Base-by-base conservation (phyloP, 2,329 filamentous ascomycete species). In the Hymenoscyphus fructigenus region DNA sequence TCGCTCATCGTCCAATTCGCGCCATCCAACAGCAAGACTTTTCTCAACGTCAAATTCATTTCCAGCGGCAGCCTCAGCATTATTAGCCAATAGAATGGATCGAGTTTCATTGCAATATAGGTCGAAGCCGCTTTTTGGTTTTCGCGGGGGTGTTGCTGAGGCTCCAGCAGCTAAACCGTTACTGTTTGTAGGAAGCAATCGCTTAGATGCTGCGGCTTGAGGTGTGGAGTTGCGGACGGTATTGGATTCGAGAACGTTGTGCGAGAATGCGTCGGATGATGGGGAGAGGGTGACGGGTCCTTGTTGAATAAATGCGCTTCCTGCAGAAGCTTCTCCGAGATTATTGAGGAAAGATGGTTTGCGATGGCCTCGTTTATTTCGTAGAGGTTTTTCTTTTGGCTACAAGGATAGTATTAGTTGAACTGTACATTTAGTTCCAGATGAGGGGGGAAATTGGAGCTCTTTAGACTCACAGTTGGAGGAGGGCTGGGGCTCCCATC, bases 401-500 rank as follows among this genome's bases (percentile, higher is more conserved):
- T 91, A 76, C 73, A 32, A 67, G 59, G 61, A 50, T 50, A 38
- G 36, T n/a, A 61, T 73, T 66, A 68, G 66, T 70, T 68, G 66
- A 67, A 68, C 67, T 68, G 59, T 53, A 58, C 44, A 50, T 50
- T 10, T n/a, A 26, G 14, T 12, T 47, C n/a, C 10, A 15, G 15
- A 20, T 50, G 5, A 12, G 7, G 44, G 20, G 20, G 20, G 57
- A 66, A 55, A 64, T 67, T 62, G 67, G 34, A 65, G 44, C 6
- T 10, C 20, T 7, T 9, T 56, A 67, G 41, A 79, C 86, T 70
- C 85, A 91, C 89, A 72, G 91, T 92, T 55, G 90, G 90, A 28
- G 90, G 90, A n/a, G 90, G 90, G 73, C 89, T 92, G 6, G 89
- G 90, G 75, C 89, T 92, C 72, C 89, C 88, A 72, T 93, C 91